Conservation (phyloP, 2,329 filamentous ascomycete species). For the Aureobasidium sp. region DNA sequence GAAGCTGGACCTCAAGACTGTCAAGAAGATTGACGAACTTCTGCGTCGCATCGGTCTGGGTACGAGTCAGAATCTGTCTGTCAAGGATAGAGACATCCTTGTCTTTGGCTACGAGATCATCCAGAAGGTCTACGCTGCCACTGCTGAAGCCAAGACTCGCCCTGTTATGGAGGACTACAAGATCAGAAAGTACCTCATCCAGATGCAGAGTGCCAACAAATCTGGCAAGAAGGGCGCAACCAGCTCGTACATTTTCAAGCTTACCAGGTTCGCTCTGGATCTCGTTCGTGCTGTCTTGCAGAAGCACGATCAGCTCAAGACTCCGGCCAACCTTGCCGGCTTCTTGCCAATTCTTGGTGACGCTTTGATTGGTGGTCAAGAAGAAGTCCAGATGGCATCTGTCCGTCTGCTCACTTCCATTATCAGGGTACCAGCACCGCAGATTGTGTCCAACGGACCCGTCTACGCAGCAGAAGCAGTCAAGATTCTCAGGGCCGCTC, state of each 20-base stretch:
- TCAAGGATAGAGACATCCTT: conserved; percentile 72
- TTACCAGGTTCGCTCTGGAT: conserved; percentile 80
- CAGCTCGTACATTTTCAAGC: conserved; percentile 75
- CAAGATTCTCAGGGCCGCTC: conserved; percentile 66
- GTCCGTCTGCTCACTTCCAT: conserved; percentile 79
- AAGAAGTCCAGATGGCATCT: conserved; percentile 84
- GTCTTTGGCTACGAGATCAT: conserved; percentile 93
- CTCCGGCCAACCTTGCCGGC: conserved; percentile 66
- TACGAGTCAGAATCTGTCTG: conserved; percentile 69
- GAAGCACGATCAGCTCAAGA: conserved; percentile 75
- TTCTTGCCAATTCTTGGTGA: conserved; percentile 88
- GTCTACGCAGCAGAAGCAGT: conserved; percentile 81
- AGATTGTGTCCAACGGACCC: conserved; percentile 60
- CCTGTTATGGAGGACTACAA: conserved; percentile 47
- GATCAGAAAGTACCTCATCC: conserved; percentile 67
- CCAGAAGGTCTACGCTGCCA: conserved; percentile 63
- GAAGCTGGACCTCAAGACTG: conserved; percentile 71
- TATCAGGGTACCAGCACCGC: conserved; percentile 68
- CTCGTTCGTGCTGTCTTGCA: conserved; percentile 76
- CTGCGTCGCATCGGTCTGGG: conserved; percentile 75
- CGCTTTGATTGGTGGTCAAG: conserved; percentile 70
- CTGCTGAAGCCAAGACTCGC: conserved; percentile 24
- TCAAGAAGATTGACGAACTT: conserved; percentile 84
- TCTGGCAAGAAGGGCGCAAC: conserved; percentile 61
- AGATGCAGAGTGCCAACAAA: conserved; percentile 66